Conservation (phyloP, 2,329 filamentous ascomycete species). For the Claviceps sp. region DNA sequence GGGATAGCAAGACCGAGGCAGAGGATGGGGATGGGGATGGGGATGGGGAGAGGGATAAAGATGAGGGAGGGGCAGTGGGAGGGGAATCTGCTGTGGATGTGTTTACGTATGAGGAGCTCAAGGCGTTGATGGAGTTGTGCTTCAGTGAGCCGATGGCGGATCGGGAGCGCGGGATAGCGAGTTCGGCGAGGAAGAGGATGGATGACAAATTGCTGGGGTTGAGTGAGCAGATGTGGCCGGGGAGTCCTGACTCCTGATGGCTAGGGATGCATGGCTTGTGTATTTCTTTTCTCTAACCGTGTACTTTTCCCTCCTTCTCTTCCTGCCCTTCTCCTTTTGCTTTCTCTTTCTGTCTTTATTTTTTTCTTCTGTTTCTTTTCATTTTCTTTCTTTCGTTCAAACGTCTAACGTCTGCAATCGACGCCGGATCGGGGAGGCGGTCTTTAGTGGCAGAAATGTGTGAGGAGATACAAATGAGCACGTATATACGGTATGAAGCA, state of each 20-base stretch:
- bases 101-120: slow-evolving; percentile 54
- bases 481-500: no score
- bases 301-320: not conserved
- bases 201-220: slow-evolving; percentile 56
- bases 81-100: slow-evolving; percentile 21
- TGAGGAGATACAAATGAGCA: no score
- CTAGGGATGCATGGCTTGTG: not conserved
- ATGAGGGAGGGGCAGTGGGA: no score
- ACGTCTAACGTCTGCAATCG: not conserved
- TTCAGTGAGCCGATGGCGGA: slow-evolving; percentile 55
- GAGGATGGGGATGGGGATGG: slow-evolving; percentile 1
- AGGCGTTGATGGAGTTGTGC: slow-evolving; percentile 50
- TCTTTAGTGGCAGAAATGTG: not conserved
- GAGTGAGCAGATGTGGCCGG: slow-evolving; percentile 57
- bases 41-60: no score
- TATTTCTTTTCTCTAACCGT: not conserved
- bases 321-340: not conserved
- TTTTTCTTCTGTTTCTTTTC: not conserved
- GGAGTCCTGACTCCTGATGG: slow-evolving; percentile 25
- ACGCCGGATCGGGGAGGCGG: not conserved
- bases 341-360: not conserved
- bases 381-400: not conserved
- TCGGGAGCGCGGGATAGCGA: slow-evolving; percentile 52
- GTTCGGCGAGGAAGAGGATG: slow-evolving; percentile 54
- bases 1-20: slow-evolving; percentile 20